phyloP scores from a whole-genome alignment of 192 early-diverging fungal genomes.

The Backusella liffmaniae region DNA sequence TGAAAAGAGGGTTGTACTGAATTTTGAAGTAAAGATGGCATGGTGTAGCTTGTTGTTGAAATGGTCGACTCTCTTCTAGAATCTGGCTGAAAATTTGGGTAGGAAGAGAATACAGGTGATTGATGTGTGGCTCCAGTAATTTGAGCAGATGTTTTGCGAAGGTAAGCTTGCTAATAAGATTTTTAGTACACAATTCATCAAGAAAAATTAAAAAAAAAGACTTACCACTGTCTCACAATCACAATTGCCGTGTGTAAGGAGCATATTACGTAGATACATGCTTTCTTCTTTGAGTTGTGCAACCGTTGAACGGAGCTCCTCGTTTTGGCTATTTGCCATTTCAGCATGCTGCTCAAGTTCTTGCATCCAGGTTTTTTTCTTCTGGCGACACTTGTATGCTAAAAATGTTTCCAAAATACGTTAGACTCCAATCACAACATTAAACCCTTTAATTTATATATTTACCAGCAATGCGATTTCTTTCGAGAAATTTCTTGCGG shows the following conservation, averaged over 20 bases:
- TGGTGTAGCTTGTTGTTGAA: neutral
- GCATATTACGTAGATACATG: slow-evolving; percentile 30
- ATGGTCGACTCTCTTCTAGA: neutral
- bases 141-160: slow-evolving; percentile 22
- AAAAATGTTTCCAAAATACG: neutral
- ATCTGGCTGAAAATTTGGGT: neutral
- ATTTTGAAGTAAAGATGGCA: neutral
- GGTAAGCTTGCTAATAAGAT: slow-evolving; percentile 10
- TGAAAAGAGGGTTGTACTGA: neutral
- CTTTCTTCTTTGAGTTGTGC: slow-evolving; percentile 33
- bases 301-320: slow-evolving; percentile 23
- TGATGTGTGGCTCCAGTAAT: neutral
- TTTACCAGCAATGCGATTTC: slow-evolving; percentile 31
- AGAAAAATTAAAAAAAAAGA: neutral
- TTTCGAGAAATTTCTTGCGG: slow-evolving; percentile 23
- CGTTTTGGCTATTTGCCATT: slow-evolving; percentile 20
- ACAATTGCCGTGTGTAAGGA: slow-evolving; percentile 32
- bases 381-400: slow-evolving; percentile 40
- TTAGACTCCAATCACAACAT: neutral
- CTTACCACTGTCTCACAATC: slow-evolving; percentile 28
- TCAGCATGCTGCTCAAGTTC: slow-evolving; percentile 33
- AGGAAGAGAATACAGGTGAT: neutral
- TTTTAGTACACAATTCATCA: neutral
- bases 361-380: slow-evolving; percentile 40
- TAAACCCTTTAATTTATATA: neutral